These are phyloP conservation scores for Avena atlantica DNA, from an alignment of 176 grass and related monocot genomes.

Conservation along the genomic window DNA sequence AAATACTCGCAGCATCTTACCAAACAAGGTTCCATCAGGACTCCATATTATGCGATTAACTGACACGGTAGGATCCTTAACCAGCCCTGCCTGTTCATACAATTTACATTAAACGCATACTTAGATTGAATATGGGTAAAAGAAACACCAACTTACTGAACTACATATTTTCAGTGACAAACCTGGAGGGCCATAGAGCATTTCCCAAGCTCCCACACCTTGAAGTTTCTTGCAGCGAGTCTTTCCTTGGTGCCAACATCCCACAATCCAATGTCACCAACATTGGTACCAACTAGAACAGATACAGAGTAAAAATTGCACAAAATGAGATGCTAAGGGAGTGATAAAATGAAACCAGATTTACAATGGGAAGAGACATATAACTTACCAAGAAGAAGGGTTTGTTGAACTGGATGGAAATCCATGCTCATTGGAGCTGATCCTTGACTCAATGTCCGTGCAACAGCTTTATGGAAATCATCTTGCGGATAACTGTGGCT, in stretches of 20 bases:
- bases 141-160: slow-evolving; percentile 30
- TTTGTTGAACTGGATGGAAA: slow-evolving; percentile 97
- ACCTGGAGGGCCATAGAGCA: slow-evolving; percentile 88
- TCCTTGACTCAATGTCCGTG: slow-evolving; percentile 75
- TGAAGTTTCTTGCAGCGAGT: slow-evolving; percentile 82
- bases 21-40: slow-evolving; percentile 93
- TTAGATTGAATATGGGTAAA: slow-evolving; percentile 22
- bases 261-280: slow-evolving; percentile 98
- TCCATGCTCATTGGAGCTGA: slow-evolving; percentile 98
- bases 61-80: slow-evolving; percentile 87
- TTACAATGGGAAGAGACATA: slow-evolving; percentile 36
- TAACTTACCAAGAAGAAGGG: slow-evolving; percentile 84
- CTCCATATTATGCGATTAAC: slow-evolving; percentile 99
- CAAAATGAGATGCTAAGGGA: slow-evolving; percentile 30
- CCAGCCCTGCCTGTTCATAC: slow-evolving; percentile 68
- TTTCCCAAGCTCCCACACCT: slow-evolving; percentile 94
- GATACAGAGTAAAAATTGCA: slow-evolving; percentile 37
- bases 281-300: slow-evolving; percentile 90
- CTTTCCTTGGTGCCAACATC: slow-evolving; percentile 94
- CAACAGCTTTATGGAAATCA: slow-evolving; percentile 91
- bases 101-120: slow-evolving; percentile 20
- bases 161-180: slow-evolving; percentile 38
- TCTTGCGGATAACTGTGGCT: slow-evolving; percentile 84
- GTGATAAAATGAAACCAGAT: background rate
- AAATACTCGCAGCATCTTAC: slow-evolving; percentile 48